Evolutionary conservation across 1,284 basidiomycete genomes (phyloP), one percentile per base, ranked within the genome.

Genomic region (Flammula alnicola): DNA sequence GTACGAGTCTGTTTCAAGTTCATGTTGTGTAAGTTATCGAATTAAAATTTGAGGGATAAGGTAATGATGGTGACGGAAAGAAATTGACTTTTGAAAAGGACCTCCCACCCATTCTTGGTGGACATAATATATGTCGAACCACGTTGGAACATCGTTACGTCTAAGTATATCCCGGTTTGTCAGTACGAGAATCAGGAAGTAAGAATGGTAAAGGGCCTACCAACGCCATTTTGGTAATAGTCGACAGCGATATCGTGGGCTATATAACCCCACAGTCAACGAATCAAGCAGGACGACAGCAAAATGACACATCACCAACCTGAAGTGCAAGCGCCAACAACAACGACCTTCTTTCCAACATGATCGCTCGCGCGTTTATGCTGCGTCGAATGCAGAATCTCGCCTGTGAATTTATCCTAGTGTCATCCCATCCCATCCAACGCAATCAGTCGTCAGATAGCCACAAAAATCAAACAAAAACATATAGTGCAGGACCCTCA

Each of bases 311-410:
- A n/a, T n/a, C n/a, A n/a, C n/a, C n/a, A 42, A 79, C 78, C 82
- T 14, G 81, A 83, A 22, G 80, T 85, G 46, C 80, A 80, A 20
- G 82, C 74, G 0, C 85, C 84, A 6, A 87, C 69, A 2, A 87
- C 77, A 7, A 79, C 76, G 1, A 80, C 83, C 52, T 78, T 81
- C 69, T 86, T 85, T 11, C 79, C 80, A 6, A 54, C 54, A 63
- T 80, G 79, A 44, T 81, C 77, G 2, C 60, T 62, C 0, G 80
- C 81, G 11, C 63, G 65, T 17, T 72, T 73, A 63, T 84, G 77
- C 41, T 74, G 49, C 11, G 66, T 73, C 5, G 84, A 86, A 64
- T 88, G 85, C 12, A 82, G 59, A 1, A 80, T 68, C 40, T 73
- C 63, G 10, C 84, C 85, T 47, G 72, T 73, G 67, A 83, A 87